Evolutionary conservation across 2,329 filamentous ascomycete genomes (phyloP), one percentile per base, ranked within the genome.

Genomic region (Ceratocystis colombiana): DNA sequence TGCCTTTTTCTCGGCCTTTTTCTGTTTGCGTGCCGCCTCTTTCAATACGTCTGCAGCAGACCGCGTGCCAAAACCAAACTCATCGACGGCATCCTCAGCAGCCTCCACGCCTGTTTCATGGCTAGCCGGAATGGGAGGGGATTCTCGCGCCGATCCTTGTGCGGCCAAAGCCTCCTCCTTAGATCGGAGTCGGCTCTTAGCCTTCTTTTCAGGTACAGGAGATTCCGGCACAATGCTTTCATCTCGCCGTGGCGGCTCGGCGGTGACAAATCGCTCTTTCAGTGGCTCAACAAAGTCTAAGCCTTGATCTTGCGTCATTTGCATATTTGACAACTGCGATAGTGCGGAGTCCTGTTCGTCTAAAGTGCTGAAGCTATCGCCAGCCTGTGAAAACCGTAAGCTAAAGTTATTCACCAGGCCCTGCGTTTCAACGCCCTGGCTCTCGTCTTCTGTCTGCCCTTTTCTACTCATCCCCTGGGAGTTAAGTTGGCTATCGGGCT

Each of bases 231-330:
- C 72, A 5, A 74, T 75, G 48, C 78, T 75, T 17, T 75, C 75
- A 15, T 73, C 66, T 66, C 72, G 74, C 46, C 74, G 74, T 61
- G 68, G 70, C n/a, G 74, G 72, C 61, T 84, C 73, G 1, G 70
- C 73, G 50, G 79, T 75, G 64, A 85, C 72, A 73, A 90, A 91
- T 61, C 88, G 80, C 67, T 82, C 78, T 68, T 83, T 86, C 62
- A 90, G 80, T 55, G 90, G 89, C 0, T 89, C 88, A 66, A 85
- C 87, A 66, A 86, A 79, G 50, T 86, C 82, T 70, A 94, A 89
- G 0, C 90, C 91, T 20, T 77, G 81, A 73, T 96, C 92, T 73
- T 96, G 91, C 1, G 90, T 94, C n/a, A 66, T 48, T 55, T 68
- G 66, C 17, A 68, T 25, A 30, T 68, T 62, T 28, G 55, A 62